Evolutionary conservation across 371 early-diverging fungal genomes (phyloP).

Genomic region (Apophysomyces sp.): DNA sequence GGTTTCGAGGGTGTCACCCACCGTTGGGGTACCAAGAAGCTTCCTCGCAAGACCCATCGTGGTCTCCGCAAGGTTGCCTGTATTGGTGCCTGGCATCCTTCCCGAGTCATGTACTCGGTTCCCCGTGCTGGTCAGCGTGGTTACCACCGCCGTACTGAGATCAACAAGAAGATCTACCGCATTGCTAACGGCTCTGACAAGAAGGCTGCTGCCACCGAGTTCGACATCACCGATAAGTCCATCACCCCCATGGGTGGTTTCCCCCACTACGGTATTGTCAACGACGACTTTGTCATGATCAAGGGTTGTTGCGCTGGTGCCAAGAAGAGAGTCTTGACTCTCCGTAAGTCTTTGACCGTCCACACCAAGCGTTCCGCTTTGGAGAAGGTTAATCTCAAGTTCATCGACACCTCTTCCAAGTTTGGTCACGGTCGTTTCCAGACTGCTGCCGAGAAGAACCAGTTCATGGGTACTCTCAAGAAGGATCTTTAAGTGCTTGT

Average conservation of each 20-base stretch:
- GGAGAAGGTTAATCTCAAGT: slow-evolving; percentile 97
- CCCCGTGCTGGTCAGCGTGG: slow-evolving; percentile 99
- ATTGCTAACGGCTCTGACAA: slow-evolving; percentile 92
- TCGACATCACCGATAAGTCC: slow-evolving; percentile 96
- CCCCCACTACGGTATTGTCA: slow-evolving; percentile 99
- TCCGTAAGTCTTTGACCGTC: slow-evolving; percentile 97
- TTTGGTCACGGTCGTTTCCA: slow-evolving; percentile 99
- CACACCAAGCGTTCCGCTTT: slow-evolving; percentile 94
- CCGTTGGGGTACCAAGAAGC: slow-evolving; percentile 99
- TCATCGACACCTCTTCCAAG: slow-evolving; percentile 99
- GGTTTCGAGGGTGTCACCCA: slow-evolving; percentile 99
- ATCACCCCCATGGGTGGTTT: slow-evolving; percentile 99
- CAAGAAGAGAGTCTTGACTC: slow-evolving; percentile 97
- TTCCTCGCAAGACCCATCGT: slow-evolving; percentile 99
- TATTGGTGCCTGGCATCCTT: slow-evolving; percentile 99
- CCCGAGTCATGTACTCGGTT: slow-evolving; percentile 99
- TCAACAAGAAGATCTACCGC: slow-evolving; percentile 99
- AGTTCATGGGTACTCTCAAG: slow-evolving; percentile 96
- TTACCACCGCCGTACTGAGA: slow-evolving; percentile 99
- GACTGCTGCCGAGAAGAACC: slow-evolving; percentile 97
- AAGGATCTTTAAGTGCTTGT: slow-evolving; percentile 59
- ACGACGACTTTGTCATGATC: slow-evolving; percentile 98
- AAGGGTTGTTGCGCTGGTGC: slow-evolving; percentile 99
- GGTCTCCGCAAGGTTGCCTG: slow-evolving; percentile 99
- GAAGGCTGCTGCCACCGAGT: slow-evolving; percentile 93